Base-by-base conservation (phyloP, 768 basidiomycete species). In the Mycena latifolia region DNA sequence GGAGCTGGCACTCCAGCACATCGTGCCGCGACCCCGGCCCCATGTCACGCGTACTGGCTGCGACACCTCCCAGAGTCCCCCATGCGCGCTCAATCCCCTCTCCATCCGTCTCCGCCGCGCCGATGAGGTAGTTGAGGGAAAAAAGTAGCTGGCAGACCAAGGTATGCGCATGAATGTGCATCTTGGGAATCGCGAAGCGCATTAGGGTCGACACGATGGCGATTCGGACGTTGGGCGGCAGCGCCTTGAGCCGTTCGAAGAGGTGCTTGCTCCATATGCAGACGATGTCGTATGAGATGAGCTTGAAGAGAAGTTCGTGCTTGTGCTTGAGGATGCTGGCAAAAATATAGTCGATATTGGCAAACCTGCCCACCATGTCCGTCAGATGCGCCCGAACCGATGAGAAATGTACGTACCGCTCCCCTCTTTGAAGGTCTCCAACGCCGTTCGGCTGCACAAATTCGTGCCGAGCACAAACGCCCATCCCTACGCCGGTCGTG, bases 41-140 rank as follows among this genome's bases (percentile, higher is more conserved):
- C 80, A 82, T 82, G 67, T 78, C 77, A 31, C 70, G 65, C 5
- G 77, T 79, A 43, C 77, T 77, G 12, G 60, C 29, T 14, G 78
- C 72, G 0, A 73, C 29, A 0, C 65, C 65, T 53, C 79, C 77
- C 10, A 74, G 63, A 18, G 67, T 33, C 0, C 75, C 63, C 78
- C 78, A 81, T 0, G 68, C 68, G 1, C 74, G 65, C 66, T 81
- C 80, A 15, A 74, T 61, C 1, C 70, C 77, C 55, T 81, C 80
- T 0, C 80, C 80, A 61, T 80, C 78, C 0, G 76, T 79, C 35
- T 73, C 61, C 0, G 73, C 80, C 18, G 72, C 69, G 17, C 76
- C 72, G 0, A 29, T 28, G 17, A 62, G 65, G 57, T 63, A 71
- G 39, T 71, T 72, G 27, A 78, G 70, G 1, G 73, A 75, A 39